Conservation (phyloP, 2,329 filamentous ascomycete genomes). For the Pseudogymnoascus sp. region DNA sequence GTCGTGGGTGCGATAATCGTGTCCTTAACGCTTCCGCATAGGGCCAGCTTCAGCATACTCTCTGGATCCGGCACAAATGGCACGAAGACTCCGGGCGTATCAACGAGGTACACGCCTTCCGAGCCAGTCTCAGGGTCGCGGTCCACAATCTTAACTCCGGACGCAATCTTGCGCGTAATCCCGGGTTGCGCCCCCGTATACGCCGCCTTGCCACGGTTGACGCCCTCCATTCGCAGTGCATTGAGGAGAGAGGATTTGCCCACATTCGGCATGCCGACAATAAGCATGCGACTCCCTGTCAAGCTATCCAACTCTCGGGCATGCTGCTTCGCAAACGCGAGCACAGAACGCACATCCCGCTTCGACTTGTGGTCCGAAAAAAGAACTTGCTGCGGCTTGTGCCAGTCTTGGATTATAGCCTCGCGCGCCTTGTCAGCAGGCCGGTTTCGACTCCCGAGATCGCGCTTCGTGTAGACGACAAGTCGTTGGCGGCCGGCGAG, state of each 20-base stretch:
- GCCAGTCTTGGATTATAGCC: constrained; percentile 43
- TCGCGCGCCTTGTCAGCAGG: constrained; percentile 38
- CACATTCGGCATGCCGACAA: constrained; percentile 97
- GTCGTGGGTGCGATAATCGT: constrained; percentile 69
- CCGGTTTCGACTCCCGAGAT: constrained; percentile 50
- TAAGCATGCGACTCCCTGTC: constrained; percentile 74
- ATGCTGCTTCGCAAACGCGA: constrained; percentile 42
- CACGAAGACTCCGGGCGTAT: constrained; percentile 92
- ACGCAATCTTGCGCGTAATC: constrained; percentile 76
- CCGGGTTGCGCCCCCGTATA: constrained; percentile 81
- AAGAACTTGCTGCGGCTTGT: constrained; percentile 40
- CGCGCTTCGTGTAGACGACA: constrained; percentile 85
- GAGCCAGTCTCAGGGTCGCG: constrained; percentile 34
- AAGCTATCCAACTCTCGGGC: constrained; percentile 48
- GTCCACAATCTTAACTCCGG: constrained; percentile 71
- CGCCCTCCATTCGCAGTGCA: constrained; percentile 62
- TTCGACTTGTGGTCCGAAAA: constrained; percentile 43
- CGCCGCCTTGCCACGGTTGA: constrained; percentile 60
- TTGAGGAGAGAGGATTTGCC: constrained; percentile 96
- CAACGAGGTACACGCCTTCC: constrained; percentile 63
- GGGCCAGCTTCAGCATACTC: constrained; percentile 88
- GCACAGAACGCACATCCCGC: constrained; percentile 32
- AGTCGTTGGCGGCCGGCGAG: constrained; percentile 66
- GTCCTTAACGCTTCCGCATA: constrained; percentile 86
- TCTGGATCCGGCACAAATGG: constrained; percentile 80